Evolutionary conservation across 768 basidiomycete genomes (phyloP).

Genomic region (Auriscalpium orientale): DNA sequence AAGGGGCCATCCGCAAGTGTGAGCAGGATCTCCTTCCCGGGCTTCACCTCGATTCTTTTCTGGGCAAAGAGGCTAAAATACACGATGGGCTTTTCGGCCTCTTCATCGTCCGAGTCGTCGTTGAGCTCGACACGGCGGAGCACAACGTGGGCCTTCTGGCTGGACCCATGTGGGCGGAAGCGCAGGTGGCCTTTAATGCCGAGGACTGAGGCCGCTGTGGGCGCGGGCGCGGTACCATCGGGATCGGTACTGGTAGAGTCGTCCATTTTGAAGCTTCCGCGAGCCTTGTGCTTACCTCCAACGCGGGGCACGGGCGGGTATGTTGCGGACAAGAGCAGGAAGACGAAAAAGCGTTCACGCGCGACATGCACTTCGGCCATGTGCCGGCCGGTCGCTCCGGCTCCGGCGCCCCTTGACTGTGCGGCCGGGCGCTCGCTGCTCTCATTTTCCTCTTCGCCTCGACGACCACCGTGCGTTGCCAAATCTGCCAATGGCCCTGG

Average conservation of each 20-base stretch:
- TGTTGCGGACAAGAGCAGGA: constrained; percentile 6
- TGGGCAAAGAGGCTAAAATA: constrained; percentile 61
- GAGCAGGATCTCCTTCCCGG: constrained; percentile 64
- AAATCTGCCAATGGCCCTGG: no score
- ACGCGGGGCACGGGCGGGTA: constrained; percentile 3
- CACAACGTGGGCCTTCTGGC: constrained; percentile 62
- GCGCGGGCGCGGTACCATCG: constrained; percentile 12
- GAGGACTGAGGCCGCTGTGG: constrained; percentile 44
- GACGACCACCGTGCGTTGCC: no score
- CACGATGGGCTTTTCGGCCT: constrained; percentile 29
- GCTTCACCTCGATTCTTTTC: constrained; percentile 63
- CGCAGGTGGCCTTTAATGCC: constrained; percentile 57
- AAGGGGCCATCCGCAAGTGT: constrained; percentile 47
- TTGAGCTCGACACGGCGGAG: constrained; percentile 50
- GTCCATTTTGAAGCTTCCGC: constrained; percentile 9
- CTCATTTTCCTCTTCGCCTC: background rate
- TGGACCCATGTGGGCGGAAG: constrained; percentile 58
- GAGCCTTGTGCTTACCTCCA: constrained; percentile 15
- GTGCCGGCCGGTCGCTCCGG: background rate
- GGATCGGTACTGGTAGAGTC: constrained; percentile 9
- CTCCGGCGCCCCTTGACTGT: background rate
- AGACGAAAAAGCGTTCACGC: no score
- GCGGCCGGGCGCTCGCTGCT: background rate
- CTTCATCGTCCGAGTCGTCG: constrained; percentile 38
- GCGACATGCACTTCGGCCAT: no score